Percentiles rank a stretch among this genome's conserved stretches.
Evolutionary conservation across 768 basidiomycete genomes (phyloP).

Genomic region (Dioszegia aurantiaca): DNA sequence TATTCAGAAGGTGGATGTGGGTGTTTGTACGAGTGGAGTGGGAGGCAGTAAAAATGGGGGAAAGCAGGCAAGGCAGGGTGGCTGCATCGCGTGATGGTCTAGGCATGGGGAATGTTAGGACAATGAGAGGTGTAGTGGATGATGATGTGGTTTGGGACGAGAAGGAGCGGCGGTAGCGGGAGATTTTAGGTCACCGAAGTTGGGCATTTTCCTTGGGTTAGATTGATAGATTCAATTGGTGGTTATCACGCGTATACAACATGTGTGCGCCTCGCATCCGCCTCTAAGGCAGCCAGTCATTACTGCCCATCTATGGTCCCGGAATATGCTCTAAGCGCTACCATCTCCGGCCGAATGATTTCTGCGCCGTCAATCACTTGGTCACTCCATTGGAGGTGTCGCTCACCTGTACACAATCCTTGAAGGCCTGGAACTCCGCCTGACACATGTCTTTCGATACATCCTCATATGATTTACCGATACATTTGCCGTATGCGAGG

Average conservation of each 20-base stretch:
- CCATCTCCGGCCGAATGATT: constrained; percentile 38
- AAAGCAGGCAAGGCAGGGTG: constrained; percentile 13
- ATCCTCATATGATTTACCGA: constrained; percentile 76
- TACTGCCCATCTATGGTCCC: no score
- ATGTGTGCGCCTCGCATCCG: not conserved
- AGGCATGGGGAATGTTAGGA: constrained; percentile 13
- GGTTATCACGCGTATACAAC: constrained; percentile 10
- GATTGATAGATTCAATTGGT: not conserved
- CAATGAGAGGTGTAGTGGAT: not conserved
- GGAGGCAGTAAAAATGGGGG: constrained; percentile 72
- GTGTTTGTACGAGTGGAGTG: constrained; percentile 95
- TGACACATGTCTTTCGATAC: constrained; percentile 78
- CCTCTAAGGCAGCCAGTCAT: no score
- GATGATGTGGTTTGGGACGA: constrained; percentile 11
- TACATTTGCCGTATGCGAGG: constrained; percentile 79
- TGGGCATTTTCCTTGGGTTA: not conserved
- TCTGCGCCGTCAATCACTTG: constrained; percentile 17
- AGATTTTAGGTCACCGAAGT: not conserved
- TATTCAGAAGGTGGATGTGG: constrained; percentile 94
- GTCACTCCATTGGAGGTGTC: constrained; percentile 9
- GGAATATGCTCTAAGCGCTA: constrained; percentile 2
- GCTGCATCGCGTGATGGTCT: constrained; percentile 6
- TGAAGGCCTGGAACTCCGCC: constrained; percentile 79
- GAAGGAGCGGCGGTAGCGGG: constrained; percentile 5
- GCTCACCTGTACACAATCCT: constrained; percentile 77